Evolutionary conservation across 495 filamentous ascomycete species (phyloP), one percentile per base, ranked within the genome.

Genomic region (Haplographium delicatum): DNA sequence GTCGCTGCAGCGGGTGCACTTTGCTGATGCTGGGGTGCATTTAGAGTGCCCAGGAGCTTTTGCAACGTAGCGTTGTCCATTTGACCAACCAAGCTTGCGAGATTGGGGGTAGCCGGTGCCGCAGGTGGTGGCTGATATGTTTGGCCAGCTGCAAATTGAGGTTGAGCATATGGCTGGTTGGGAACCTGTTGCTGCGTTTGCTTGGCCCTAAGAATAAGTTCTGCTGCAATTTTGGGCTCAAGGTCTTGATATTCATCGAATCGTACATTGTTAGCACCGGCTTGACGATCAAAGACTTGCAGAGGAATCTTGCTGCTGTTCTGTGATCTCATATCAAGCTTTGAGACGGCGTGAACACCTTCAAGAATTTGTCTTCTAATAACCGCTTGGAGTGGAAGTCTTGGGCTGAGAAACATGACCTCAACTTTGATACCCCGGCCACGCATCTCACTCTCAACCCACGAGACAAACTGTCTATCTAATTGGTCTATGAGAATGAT

Each of bases 191-290:
- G 40, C 26, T 62, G 64, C 5, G 59, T 54, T n/a, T 80, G 66
- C 63, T 89, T 95, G 7, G 86, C 80, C 28, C 89, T 78, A 22
- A 84, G 59, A 42, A 95, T 87, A 19, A 98, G 78, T 49, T 90
- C 86, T 8, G 84, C 88, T 2, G 84, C 88, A 25, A 88, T 78
- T 6, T 71, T 64, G 0, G 89, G 84, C 5, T 93, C 88, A 3
- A 96, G 71, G 55, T 86, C 80, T 30, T 84, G 77, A 59, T 98
- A 98, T 57, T 91, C 81, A 57, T 91, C 86, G 62, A 85, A 96
- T 25, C 76, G 79, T 50, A 91, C 80, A 51, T 83, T 89, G 51
- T 80, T 78, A 31, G 69, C 71, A 22, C 84, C 87, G 10, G 68
- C 74, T 34, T 80, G 83, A 15, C 91, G 84, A 67, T 91, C 86